Conservation (phyloP, 2,329 filamentous ascomycete species). For the Aplosporella prunicola region DNA sequence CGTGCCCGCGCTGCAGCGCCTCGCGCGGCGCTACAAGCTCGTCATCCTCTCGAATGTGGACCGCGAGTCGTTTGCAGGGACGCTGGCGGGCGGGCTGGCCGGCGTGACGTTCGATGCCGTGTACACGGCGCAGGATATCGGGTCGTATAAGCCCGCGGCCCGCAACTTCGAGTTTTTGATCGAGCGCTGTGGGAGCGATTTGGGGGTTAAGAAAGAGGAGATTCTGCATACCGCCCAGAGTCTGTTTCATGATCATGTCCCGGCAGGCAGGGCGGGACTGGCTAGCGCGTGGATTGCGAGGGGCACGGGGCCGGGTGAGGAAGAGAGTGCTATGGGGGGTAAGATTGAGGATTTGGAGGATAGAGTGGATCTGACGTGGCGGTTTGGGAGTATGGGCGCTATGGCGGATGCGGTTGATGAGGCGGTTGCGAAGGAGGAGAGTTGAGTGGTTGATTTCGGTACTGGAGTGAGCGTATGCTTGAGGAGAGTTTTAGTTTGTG, state of each 20-base stretch:
- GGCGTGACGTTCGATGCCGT: slow-evolving; percentile 52
- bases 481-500: too few species aligned
- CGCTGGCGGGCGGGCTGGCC: slow-evolving; percentile 41
- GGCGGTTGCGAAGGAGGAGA: slow-evolving; percentile 16
- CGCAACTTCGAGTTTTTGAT: slow-evolving; percentile 60
- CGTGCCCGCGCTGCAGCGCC: slow-evolving; percentile 40
- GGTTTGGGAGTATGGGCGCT: slow-evolving; percentile 49
- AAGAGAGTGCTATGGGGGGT: slow-evolving; percentile 33
- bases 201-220: slow-evolving; percentile 47
- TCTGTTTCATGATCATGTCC: slow-evolving; percentile 57
- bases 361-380: slow-evolving; percentile 41
- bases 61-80: slow-evolving; percentile 40
- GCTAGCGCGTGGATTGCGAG: slow-evolving; percentile 57
- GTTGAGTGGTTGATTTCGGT: too few species aligned
- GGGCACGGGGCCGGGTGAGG: slow-evolving; percentile 33
- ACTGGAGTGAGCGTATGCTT: too few species aligned
- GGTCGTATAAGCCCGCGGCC: slow-evolving; percentile 58
- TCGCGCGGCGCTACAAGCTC: slow-evolving; percentile 47
- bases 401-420: slow-evolving; percentile 50
- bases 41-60: slow-evolving; percentile 55
- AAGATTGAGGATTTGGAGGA: slow-evolving; percentile 24
- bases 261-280: slow-evolving; percentile 51
- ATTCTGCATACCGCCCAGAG: slow-evolving; percentile 62
- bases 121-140: slow-evolving; percentile 62
- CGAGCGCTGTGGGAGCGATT: slow-evolving; percentile 40